phyloP scores from a whole-genome alignment of 345 rosid species.

The Moricandia moricandioides region DNA sequence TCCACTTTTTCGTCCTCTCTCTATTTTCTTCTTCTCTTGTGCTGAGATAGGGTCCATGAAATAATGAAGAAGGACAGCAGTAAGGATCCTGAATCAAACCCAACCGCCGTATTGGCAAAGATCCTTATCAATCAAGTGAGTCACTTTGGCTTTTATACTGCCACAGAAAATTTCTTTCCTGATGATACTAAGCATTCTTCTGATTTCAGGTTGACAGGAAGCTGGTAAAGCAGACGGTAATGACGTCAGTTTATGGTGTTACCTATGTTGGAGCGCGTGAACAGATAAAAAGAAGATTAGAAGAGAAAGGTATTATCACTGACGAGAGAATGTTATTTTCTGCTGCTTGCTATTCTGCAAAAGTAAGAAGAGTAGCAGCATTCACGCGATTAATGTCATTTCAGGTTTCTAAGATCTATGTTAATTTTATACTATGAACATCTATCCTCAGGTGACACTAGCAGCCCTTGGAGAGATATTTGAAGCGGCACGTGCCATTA shows the following conservation, averaged over 20 bases:
- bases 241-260: conserved; percentile 99
- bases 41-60: conserved; percentile 68
- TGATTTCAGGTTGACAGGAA: conserved; percentile 86
- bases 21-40: conserved; percentile 10
- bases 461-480: conserved; percentile 89
- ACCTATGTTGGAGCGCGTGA: conserved; percentile 97
- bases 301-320: conserved; percentile 82
- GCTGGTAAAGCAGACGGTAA: conserved; percentile 94
- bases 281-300: conserved; percentile 87
- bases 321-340: conserved; percentile 74
- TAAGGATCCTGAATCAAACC: conserved; percentile 70
- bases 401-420: background rate
- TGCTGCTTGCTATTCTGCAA: conserved; percentile 92
- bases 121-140: conserved; percentile 74
- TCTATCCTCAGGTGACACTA: conserved; percentile 65
- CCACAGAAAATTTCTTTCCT: background rate
- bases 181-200: conserved; percentile 22
- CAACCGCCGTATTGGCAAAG: conserved; percentile 75
- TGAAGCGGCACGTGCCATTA: conserved; percentile 92
- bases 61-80: conserved; percentile 78
- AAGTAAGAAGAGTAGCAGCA: conserved; percentile 49
- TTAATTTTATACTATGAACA: background rate
- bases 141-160: conserved; percentile 7
- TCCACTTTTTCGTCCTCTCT: conserved; percentile 5
- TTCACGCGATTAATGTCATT: background rate